Conservation (phyloP, 2,329 filamentous ascomycete species). For the Lasiodiplodia citricola region DNA sequence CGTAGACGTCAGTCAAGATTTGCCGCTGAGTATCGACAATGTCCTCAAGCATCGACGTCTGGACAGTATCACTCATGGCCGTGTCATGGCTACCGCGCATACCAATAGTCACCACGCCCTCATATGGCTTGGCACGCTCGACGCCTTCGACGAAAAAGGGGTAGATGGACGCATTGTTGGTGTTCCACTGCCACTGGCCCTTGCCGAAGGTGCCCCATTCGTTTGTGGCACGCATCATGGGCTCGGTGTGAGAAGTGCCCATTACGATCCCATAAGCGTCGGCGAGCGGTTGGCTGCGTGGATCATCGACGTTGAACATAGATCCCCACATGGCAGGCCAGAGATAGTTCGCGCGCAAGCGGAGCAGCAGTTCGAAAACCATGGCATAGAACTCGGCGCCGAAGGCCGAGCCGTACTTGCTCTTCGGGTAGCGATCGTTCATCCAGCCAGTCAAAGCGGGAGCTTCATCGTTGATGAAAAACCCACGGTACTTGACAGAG, state of each 20-base stretch:
- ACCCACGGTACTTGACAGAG: constrained; percentile 69
- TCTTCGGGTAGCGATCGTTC: constrained; percentile 54
- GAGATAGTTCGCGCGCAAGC: constrained; percentile 74
- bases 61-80: constrained; percentile 61
- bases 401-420: constrained; percentile 43
- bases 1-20: constrained; percentile 63
- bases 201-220: constrained; percentile 56
- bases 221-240: constrained; percentile 66
- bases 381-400: constrained; percentile 70
- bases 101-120: constrained; percentile 67
- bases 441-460: constrained; percentile 72
- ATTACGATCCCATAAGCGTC: constrained; percentile 78
- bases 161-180: constrained; percentile 71
- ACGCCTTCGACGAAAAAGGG: constrained; percentile 73
- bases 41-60: constrained; percentile 64
- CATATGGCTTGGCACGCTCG: constrained; percentile 67
- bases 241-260: constrained; percentile 75
- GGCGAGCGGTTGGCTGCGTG: constrained; percentile 69
- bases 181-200: constrained; percentile 72
- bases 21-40: constrained; percentile 66
- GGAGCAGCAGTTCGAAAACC: constrained; percentile 73
- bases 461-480: constrained; percentile 75
- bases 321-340: constrained; percentile 75
- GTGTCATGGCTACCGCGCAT: constrained; percentile 76
- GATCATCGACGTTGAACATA: constrained; percentile 76